Evolutionary conservation across 108 stramenopile species (phyloP), one percentile per base, ranked within the genome.

Genomic region (Skeletonema potamos): DNA sequence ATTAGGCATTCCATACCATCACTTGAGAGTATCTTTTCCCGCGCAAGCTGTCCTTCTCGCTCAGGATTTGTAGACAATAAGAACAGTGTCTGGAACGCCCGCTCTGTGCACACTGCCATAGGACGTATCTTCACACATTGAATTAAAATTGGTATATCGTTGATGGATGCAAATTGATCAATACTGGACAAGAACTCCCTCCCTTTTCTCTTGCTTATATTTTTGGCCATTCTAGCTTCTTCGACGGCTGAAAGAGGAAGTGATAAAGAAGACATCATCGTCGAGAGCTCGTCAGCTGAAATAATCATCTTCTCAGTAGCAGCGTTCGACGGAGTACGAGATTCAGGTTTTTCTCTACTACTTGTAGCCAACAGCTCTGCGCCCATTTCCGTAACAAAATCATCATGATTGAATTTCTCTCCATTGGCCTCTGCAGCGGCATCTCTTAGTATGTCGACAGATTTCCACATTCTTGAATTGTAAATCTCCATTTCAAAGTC

Each of bases 11-110:
- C 69, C 27, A 70, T 56, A 4, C 69, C 58, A 22, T 28, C 27
- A 3, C 18, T 34, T 2, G 6, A 20, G 5, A 70, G 2, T 60
- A 70, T 70, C 41, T 70, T 20, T 41, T 29, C 36, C 39, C 59
- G 26, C 26, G 69, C 69, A 39, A 70, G 20, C 3, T n/a, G 26
- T 27, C 69, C 69, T 12, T 54, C 48, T 60, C 39, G 58, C 27
- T 70, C 57, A 9, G 58, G 57, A 5, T 70, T 57, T 4, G 69
- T 70, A 8, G 69, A 20, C 22, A 70, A 46, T 2, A 70, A 22
- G 34, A 70, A 70, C 1, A 70, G 33, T 3, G 69, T 60, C 22
- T 70, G 69, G 33, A 70, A 70, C 5, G 69, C 69, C 43, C 58
- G 6, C 8, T 60, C 58, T 1, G 41, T 70, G 54, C 54, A 55